Percentiles rank a stretch among this genome's conserved stretches.
Evolutionary conservation across 257 asterid species (phyloP).

Genomic region (Catharanthus roseus): DNA sequence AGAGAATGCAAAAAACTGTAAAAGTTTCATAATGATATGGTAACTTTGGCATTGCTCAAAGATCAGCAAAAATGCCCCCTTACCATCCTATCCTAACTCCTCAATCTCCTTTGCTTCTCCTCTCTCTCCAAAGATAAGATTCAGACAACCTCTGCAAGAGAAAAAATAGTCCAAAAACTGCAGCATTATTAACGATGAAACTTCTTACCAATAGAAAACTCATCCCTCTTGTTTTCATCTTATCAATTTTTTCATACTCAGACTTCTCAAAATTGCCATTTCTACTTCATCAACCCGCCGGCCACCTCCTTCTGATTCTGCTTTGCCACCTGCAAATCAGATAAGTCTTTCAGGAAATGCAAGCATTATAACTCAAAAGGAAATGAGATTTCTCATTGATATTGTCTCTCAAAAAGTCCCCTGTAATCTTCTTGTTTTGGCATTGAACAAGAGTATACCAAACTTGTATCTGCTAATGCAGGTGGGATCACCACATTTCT

Average conservation of each 20-base stretch:
- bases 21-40: constrained; percentile 12
- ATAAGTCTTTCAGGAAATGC: neutral
- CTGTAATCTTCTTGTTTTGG: constrained; percentile 78
- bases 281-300: constrained; percentile 31
- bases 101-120: constrained; percentile 34
- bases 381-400: constrained; percentile 37
- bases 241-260: constrained; percentile 44
- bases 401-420: constrained; percentile 52
- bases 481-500: constrained; percentile 61
- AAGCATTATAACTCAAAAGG: constrained; percentile 42
- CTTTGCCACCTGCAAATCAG: constrained; percentile 18
- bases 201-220: constrained; percentile 40
- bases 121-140: constrained; percentile 23
- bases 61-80: constrained; percentile 51
- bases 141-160: neutral
- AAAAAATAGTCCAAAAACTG: neutral
- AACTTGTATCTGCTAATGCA: constrained; percentile 40
- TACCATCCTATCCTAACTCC: constrained; percentile 30
- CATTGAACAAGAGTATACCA: constrained; percentile 32
- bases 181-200: constrained; percentile 35
- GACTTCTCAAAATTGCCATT: constrained; percentile 51
- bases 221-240: constrained; percentile 46
- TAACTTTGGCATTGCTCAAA: constrained; percentile 11
- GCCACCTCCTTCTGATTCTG: constrained; percentile 1
- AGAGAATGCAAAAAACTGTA: no score